Base-by-base conservation (phyloP, 2,329 filamentous ascomycete genomes). In the Cytospora piceicola region DNA sequence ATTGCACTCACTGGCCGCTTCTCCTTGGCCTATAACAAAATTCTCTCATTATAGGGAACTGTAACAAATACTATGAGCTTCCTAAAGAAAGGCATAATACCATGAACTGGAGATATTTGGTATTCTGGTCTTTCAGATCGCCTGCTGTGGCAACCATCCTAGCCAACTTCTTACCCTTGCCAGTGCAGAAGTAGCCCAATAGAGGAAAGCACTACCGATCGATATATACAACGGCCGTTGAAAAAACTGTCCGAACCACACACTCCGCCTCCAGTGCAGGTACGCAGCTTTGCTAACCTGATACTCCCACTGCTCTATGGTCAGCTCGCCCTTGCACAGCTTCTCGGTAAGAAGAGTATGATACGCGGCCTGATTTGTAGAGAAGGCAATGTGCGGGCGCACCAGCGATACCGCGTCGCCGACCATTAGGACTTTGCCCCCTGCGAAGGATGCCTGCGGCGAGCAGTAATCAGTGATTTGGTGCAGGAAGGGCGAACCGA, bases 391-490 rank as follows among this genome's bases (percentile, higher is more conserved):
- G 68, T 82, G 80, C 3, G 80, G 79, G 3, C 80, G 69, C 60
- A 82, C 80, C 0, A 77, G 76, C 0, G 79, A 77, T 1, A 81
- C 66, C 1, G 80, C 78, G 68, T 82, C 80, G 20, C 79, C 79
- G 2, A 80, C 71, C 1, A 82, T 68, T 15, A 82, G 67, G 0
- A 81, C 72, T 63, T 75, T 78, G 0, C 77, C 78, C 77, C 76
- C 32, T 49, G 75, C 67, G 56, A 76, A 79, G 60, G 75, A 71
- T 34, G 78, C 71, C 14, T 69, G 67, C 0, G 75, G 73, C 17
- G 73, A 75, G 3, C 78, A 60, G 2, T 77, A 76, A 59, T 80
- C 79, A 3, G 76, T 78, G 7, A 80, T 76, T 4, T 73, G 75
- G 54, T 79, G 77, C 1, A 81, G 75, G 71, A 82, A 82, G 0